Percentiles rank a stretch among this genome's conserved stretches.
phyloP scores from a whole-genome alignment of 2,329 filamentous ascomycete species.

The Penicillium verrucosum region DNA sequence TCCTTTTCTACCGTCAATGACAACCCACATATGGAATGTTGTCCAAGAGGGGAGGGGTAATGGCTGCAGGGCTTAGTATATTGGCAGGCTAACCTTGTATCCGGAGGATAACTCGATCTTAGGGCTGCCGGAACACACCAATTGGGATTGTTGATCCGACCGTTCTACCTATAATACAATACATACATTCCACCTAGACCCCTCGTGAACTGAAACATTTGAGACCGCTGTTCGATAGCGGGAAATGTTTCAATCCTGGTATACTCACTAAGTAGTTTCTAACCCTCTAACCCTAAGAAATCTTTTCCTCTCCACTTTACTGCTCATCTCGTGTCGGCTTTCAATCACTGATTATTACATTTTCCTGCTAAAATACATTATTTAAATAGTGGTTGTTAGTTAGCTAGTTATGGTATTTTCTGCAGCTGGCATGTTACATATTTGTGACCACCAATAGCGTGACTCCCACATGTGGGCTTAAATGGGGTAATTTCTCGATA shows the following conservation, averaged over 20 bases:
- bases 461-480: background rate
- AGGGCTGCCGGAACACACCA: background rate
- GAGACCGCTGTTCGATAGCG: background rate
- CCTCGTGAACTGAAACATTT: background rate
- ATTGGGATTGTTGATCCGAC: background rate
- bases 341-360: background rate
- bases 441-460: background rate
- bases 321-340: background rate
- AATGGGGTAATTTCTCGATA: background rate
- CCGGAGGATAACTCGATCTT: background rate
- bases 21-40: background rate
- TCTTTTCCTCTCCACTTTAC: background rate
- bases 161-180: background rate
- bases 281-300: background rate
- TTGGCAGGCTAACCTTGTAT: background rate
- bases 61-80: no score
- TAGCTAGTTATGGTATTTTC: background rate
- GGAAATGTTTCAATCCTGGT: background rate
- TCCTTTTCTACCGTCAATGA: background rate
- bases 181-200: background rate
- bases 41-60: background rate
- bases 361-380: background rate
- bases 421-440: background rate
- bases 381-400: background rate
- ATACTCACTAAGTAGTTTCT: background rate